Evolutionary conservation across 192 early-diverging fungal genomes (phyloP).

Genomic region (Piromyces finnis): DNA sequence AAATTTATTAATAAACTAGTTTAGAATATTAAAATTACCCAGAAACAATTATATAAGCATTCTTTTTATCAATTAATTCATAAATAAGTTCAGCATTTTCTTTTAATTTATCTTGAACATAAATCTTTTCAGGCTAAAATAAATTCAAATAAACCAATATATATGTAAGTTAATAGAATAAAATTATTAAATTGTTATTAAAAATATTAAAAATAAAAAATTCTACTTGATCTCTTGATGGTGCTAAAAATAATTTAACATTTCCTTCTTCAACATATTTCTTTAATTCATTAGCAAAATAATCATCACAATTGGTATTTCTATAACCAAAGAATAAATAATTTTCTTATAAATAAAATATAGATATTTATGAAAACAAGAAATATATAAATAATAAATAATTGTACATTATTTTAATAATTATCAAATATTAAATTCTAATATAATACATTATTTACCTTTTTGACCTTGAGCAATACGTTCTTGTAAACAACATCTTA

Average conservation of each 20-base stretch:
- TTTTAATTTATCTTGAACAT: slow-evolving; percentile 56
- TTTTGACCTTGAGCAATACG: slow-evolving; percentile 21
- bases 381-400: too few relatives aligned
- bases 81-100: slow-evolving; percentile 41
- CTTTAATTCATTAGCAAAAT: slow-evolving; percentile 52
- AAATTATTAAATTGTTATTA: too few relatives aligned
- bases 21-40: not conserved
- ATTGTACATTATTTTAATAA: too few relatives aligned
- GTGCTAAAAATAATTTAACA: slow-evolving; percentile 54
- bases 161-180: too few relatives aligned
- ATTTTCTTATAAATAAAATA: slow-evolving; percentile 26
- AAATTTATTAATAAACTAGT: too few relatives aligned
- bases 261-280: slow-evolving; percentile 15
- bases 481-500: slow-evolving; percentile 56
- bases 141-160: too few relatives aligned
- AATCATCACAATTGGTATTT: slow-evolving; percentile 46
- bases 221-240: slow-evolving; percentile 61
- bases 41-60: not conserved
- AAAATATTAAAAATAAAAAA: not conserved
- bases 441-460: slow-evolving; percentile 7
- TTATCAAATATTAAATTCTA: too few relatives aligned
- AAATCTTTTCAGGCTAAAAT: slow-evolving; percentile 44
- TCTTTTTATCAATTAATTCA: slow-evolving; percentile 22
- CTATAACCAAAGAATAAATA: slow-evolving; percentile 76
- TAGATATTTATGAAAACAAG: not conserved